A percentile compares a stretch with the other conserved stretches of the same genome.
Conservation (phyloP, 805 yeast genomes). For the Metschnikowia santaceciliae region DNA sequence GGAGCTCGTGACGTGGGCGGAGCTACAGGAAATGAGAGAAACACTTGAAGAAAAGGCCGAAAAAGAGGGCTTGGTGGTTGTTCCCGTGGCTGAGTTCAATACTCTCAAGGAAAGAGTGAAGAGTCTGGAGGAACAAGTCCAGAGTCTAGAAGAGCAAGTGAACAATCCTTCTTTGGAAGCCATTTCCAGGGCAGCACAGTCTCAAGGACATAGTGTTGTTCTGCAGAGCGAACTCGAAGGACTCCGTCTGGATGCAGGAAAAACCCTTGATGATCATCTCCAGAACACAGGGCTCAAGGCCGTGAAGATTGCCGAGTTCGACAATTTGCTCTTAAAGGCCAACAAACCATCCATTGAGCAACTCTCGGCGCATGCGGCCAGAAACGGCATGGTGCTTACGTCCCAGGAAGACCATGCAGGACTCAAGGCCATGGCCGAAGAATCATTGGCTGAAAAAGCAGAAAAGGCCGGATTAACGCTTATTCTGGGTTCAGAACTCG, state of each 20-base stretch:
- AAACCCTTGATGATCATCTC: constrained; percentile 14
- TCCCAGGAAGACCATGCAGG: constrained; percentile 23
- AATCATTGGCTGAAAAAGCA: constrained; percentile 10
- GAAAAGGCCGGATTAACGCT: constrained; percentile 3
- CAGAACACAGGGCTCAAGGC: constrained; percentile 11
- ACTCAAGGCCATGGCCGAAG: constrained; percentile 10
- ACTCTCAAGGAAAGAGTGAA: constrained; percentile 7
- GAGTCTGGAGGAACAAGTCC: neutral
- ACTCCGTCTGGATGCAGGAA: constrained; percentile 11
- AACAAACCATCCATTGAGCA: constrained; percentile 25
- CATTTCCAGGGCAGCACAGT: constrained; percentile 8
- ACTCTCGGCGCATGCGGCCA: constrained; percentile 23
- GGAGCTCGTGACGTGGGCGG: constrained; percentile 10
- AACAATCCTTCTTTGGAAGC: constrained; percentile 9
- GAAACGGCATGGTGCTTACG: constrained; percentile 26
- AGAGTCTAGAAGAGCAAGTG: constrained; percentile 1
- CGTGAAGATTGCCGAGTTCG: constrained; percentile 18
- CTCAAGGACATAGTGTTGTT: constrained; percentile 7
- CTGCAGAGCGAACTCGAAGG: constrained; percentile 2
- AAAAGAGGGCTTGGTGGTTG: constrained; percentile 12
- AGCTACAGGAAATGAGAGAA: constrained; percentile 13
- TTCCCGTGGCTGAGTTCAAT: constrained; percentile 14
- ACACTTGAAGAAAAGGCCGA: constrained; percentile 18
- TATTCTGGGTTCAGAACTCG: constrained; percentile 4
- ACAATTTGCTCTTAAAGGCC: constrained; percentile 17